Evolutionary conservation across 202 grass and related monocot species (phyloP).

Genomic region (Saccharum hybrid): DNA sequence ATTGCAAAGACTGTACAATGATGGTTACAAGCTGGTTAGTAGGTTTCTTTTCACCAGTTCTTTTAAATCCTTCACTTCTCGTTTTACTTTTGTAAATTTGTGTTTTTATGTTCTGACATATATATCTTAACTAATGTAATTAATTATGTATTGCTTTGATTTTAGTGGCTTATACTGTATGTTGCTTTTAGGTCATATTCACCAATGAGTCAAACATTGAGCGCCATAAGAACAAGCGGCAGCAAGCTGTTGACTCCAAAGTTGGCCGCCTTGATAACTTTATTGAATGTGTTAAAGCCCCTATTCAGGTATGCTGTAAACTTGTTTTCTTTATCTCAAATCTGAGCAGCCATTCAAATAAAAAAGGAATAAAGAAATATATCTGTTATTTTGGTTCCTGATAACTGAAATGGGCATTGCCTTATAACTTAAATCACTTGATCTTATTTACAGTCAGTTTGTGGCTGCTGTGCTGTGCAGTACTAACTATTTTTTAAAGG

Average conservation of each 20-base stretch:
- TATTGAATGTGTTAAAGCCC: conserved; percentile 69
- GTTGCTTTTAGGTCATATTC: conserved; percentile 80
- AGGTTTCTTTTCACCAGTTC: conserved; percentile 17
- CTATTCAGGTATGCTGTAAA: conserved; percentile 69
- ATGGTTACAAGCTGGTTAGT: conserved; percentile 93
- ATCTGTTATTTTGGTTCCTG: conserved; percentile 27
- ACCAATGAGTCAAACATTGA: conserved; percentile 96
- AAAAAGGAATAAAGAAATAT: conserved; percentile 1
- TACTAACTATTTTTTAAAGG: not conserved
- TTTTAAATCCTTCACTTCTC: conserved; percentile 16
- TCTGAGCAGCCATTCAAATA: conserved; percentile 16
- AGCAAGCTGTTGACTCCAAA: conserved; percentile 89
- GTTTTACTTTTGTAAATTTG: not conserved
- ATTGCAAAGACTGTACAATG: conserved; percentile 64
- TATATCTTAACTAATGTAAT: conserved; percentile 15
- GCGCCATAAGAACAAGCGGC: conserved; percentile 88
- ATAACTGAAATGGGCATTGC: not conserved
- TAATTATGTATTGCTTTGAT: conserved; percentile 22
- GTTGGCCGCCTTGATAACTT: conserved; percentile 87
- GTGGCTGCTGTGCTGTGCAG: not conserved
- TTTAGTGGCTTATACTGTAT: conserved; percentile 14
- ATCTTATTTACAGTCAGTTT: not conserved
- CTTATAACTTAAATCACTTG: not conserved
- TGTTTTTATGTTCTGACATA: conserved; percentile 4
- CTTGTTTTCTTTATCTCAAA: conserved; percentile 35